Base-by-base conservation (phyloP, 106 monocot species). In the Acanthochlamys bracteata region DNA sequence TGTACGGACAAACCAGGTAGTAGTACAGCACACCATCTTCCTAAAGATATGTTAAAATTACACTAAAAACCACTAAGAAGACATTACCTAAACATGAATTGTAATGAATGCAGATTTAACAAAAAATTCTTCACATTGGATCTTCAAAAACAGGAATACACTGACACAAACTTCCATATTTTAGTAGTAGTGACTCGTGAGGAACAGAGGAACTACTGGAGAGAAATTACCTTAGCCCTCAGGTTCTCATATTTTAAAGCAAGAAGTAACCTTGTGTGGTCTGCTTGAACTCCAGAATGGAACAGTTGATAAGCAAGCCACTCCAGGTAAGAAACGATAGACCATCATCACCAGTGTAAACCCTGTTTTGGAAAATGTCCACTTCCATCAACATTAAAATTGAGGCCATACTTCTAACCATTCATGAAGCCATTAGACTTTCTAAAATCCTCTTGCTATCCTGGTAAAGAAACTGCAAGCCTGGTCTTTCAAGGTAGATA, bases 381-480 rank as follows among this genome's bases (percentile, higher is more conserved):
- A 9, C 27, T 56, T 22, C 70, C 51, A 33, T 53, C 66, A 1
- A 75, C 33, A 60, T 81, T 63, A 71, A 98, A 98, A 79, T 85
- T 98, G 7, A 78, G 10, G n/a, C 91, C 78, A 74, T 82, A 91
- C 63, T 98, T 98, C 10, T 73, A 52, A 39, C 43, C 42, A 55
- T 98, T 98, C 96, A 88, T 91, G 33, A 58, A 84, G 63, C 96
- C 85, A 65, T 98, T 98, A 23, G 85, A 98, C 40, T 83, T 76
- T 53, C 66, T 75, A 51, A 91, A 91, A 7, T n/a, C 96, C 96
- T 76, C 88, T 81, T 56, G 55, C 51, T 71, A 98, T 56, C 71
- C 91, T 74, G 55, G 67, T 63, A 20, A 85, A 81, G 68, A 91
- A 88, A 41, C 71, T 57, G 26, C 39, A 11, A 27, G 96, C 88